Conservation (phyloP, 2,329 filamentous ascomycete species). For the Chrysoporthe cubensis region DNA sequence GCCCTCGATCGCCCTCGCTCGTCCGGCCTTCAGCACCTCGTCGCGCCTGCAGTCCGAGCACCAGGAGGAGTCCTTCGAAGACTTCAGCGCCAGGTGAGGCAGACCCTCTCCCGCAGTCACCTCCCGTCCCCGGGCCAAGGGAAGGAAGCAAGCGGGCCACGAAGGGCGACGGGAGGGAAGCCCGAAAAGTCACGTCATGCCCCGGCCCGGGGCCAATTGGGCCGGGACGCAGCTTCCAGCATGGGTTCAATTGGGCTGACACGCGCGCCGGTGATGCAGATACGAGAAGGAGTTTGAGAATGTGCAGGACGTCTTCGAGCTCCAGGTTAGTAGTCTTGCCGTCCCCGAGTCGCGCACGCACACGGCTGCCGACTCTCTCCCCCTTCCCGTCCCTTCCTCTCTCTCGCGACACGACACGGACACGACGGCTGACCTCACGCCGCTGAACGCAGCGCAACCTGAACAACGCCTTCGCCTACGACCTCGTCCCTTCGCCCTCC, state of each 20-base stretch:
- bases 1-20: constrained; percentile 46
- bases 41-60: constrained; percentile 63
- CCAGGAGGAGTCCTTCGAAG: constrained; percentile 97
- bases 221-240: constrained; percentile 19
- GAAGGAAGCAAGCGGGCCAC: not conserved
- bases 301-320: constrained; percentile 99
- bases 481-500: constrained; percentile 92
- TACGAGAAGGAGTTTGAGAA: constrained; percentile 99
- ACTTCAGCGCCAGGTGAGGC: constrained; percentile 94
- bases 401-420: constrained; percentile 8
- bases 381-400: not conserved
- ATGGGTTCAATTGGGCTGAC: constrained; percentile 44
- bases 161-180: not conserved
- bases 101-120: constrained; percentile 39
- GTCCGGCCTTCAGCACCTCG: constrained; percentile 66
- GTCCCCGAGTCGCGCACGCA: constrained; percentile 1
- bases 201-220: constrained; percentile 25
- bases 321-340: constrained; percentile 72
- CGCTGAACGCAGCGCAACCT: constrained; percentile 67
- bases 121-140: not conserved
- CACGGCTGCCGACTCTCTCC: not conserved
- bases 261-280: constrained; percentile 54
- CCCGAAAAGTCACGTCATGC: constrained; percentile 22
- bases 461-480: constrained; percentile 99
- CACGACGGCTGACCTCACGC: constrained; percentile 27